Evolutionary conservation across 2,329 filamentous ascomycete genomes (phyloP).

Genomic region (Botryosphaeria dothidea): DNA sequence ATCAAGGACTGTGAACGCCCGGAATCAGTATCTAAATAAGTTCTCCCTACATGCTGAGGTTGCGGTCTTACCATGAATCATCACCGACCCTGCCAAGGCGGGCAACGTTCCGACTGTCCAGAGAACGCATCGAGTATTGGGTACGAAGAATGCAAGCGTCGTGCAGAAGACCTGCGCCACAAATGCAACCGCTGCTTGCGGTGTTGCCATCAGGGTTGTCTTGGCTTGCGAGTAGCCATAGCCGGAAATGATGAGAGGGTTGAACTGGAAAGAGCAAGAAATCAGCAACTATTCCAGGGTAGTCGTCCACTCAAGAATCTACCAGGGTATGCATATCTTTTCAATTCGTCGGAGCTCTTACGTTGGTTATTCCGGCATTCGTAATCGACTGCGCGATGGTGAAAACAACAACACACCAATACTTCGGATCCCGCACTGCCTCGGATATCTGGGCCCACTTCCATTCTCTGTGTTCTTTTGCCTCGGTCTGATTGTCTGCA

Average conservation of each 20-base stretch:
- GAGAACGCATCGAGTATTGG: not conserved
- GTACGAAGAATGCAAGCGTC: not conserved
- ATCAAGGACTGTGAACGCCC: not conserved
- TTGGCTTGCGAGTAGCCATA: not conserved
- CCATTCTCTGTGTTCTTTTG: not conserved
- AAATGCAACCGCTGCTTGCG: not conserved
- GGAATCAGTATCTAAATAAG: not conserved
- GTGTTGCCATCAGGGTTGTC: not conserved
- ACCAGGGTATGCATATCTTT: too few relatives aligned
- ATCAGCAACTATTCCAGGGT: not conserved
- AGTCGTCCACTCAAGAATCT: too few relatives aligned
- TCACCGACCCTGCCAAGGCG: not conserved
- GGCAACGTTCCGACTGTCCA: conserved; percentile 15
- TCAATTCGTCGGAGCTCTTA: too few relatives aligned
- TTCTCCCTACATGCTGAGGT: not conserved
- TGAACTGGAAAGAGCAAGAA: not conserved
- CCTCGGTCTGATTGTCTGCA: not conserved
- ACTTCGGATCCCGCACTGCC: not conserved
- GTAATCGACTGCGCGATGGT: not conserved
- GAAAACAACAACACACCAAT: not conserved
- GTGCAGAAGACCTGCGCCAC: not conserved
- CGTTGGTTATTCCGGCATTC: not conserved
- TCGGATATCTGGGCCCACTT: not conserved
- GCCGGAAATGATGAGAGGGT: not conserved
- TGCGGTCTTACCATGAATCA: not conserved